These are phyloP conservation scores for Epichloe elymi DNA, from an alignment of 2,329 filamentous ascomycete species.

Conservation along the genomic window DNA sequence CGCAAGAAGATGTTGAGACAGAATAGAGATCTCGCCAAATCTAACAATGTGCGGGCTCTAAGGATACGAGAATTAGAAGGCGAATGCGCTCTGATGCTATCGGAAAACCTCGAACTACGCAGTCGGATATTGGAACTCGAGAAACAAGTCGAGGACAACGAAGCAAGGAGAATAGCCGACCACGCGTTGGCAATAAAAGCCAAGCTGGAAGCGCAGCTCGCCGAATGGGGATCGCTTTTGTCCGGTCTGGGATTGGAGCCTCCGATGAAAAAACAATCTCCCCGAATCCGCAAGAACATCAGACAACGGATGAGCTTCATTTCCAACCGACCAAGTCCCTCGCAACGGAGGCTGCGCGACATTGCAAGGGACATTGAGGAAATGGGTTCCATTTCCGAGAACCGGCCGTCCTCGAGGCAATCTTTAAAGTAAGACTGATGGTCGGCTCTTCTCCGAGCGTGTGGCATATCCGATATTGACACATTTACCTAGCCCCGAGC, in stretches of 20 bases:
- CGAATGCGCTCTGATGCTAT: slow-evolving; percentile 59
- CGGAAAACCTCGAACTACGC: slow-evolving; percentile 66
- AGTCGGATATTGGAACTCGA: slow-evolving; percentile 58
- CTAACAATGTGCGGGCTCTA: slow-evolving; percentile 64
- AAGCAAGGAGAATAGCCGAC: slow-evolving; percentile 45
- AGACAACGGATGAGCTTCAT: slow-evolving; percentile 29
- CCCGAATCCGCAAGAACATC: slow-evolving; percentile 26
- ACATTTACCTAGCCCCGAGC: slow-evolving; percentile 35
- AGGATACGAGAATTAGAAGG: slow-evolving; percentile 66
- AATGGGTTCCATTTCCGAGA: slow-evolving; percentile 48
- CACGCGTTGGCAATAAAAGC: slow-evolving; percentile 57
- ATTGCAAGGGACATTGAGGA: slow-evolving; percentile 41
- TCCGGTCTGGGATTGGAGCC: slow-evolving; percentile 51
- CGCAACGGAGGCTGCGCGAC: slow-evolving; percentile 43
- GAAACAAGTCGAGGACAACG: slow-evolving; percentile 50
- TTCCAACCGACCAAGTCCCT: slow-evolving; percentile 30
- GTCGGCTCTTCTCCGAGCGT: slow-evolving; percentile 3
- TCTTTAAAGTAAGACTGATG: slow-evolving; percentile 48
- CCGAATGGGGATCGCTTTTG: slow-evolving; percentile 56
- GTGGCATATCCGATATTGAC: neutral
- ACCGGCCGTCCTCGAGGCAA: slow-evolving; percentile 51
- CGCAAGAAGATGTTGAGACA: slow-evolving; percentile 69
- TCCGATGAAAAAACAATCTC: slow-evolving; percentile 34
- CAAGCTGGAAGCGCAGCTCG: slow-evolving; percentile 58
- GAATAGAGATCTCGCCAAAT: slow-evolving; percentile 70